Base-by-base conservation (phyloP, 768 basidiomycete species). In the Rhodotorula babjevae region DNA sequence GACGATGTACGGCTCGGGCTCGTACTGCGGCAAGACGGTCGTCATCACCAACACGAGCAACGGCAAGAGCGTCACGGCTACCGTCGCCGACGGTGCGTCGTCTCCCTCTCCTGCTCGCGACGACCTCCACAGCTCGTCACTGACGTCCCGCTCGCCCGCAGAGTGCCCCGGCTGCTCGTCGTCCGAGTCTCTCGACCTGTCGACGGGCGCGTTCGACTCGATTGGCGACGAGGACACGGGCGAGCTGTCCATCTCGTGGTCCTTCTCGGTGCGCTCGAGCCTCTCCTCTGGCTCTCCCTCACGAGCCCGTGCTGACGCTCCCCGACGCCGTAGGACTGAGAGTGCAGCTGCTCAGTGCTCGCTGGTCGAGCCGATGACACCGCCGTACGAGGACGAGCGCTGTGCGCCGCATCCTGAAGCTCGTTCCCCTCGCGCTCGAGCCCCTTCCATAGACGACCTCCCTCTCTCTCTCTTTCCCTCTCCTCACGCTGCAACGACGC, bases 1-100 rank as follows among this genome's bases (percentile, higher is more conserved):
- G 16, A 10, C 27, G 29, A 71, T 60, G 55, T 89, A 88, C 80
- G 87, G 75, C 59, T 71, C 69, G 18, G 91, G 76, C 21, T 0
- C 0, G 1, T 29, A 70, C 60, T 77, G 76, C 57, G 73, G 73
- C 29, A 36, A 50, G 46, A 57, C 68, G 7, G 62, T 77, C 33
- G 44, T 42, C 15, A 65, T 77, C 59, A 73, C 61, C n/a, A 77
- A 77, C 63, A 63, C 70, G 5, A 67, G 33, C n/a, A 72, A 62
- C n/a, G 44, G 65, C 62, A n/a, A 71, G 55, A 40, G 65, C 31
- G 61, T 59, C 9, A 69, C 68, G 0, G 61, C 76, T 0, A 70
- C 65, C 27, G 71, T 69, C 4, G 76, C 68, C 2, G 73, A 66
- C 33, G 62, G 60, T 55, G 60, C 49, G 49, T 53, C 29, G n/a